Evolutionary conservation across 1,284 basidiomycete species (phyloP), one percentile per base, ranked within the genome.

Genomic region (Moesziomyces globuligerus): DNA sequence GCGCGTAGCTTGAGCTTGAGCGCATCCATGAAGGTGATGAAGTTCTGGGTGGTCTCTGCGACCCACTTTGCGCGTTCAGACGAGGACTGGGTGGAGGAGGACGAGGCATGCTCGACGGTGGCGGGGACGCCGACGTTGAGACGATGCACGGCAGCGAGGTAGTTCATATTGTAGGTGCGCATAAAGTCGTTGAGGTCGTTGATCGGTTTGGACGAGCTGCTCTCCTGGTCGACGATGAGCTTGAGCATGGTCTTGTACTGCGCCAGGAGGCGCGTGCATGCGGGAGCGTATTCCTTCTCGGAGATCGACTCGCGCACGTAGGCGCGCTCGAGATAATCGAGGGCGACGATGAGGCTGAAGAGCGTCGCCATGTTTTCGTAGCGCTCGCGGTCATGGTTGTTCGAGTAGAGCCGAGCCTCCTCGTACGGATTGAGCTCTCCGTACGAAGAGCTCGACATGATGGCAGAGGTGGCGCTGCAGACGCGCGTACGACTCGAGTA

Each of bases 1-100:
- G 96, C 94, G 29, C 92, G 88, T 79, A 98, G 85, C 38, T 91
- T 90, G 58, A 98, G 86, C 81, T 95, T 95, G 45, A 98, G 86
- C 0, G 94, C 95, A 78, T 98, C 95, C 92, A 98, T 97, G 74
- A 98, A 94, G 0, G 95, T 98, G 77, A 98, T 98, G 75, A 98
- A 98, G 79, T 53, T 83, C 85, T 96, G 93, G 0, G 96, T 98
- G 4, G 94, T 97, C 83, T 98, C 94, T 5, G 95, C 95, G n/a
- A 98, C 93, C 90, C 92, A 93, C 83, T 97, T 95, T 26, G 92
- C 92, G 0, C 92, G 92, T 83, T 97, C 94, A 5, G 90, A 90
- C 1, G 83, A 83, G 0, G 66, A 50, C 37, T 66, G 70, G 1
- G 78, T 47, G 87, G 91, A 57, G 0, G 57, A 50, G 1, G 72